phyloP scores from a whole-genome alignment of 164 flowering plant genomes.

The Vitis rupestris region DNA sequence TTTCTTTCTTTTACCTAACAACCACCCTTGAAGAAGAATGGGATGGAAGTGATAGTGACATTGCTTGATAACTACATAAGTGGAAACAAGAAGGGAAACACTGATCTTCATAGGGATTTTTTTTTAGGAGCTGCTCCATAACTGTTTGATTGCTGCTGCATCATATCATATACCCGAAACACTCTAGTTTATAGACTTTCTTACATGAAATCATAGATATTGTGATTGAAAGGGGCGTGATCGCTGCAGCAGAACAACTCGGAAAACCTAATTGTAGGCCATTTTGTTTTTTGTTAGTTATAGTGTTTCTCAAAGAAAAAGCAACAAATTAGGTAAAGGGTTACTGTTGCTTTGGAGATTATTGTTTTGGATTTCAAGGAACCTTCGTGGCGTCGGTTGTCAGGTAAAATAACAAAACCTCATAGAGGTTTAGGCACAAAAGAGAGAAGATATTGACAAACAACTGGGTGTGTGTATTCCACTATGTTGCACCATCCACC shows the following conservation, averaged over 20 bases:
- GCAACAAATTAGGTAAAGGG: conserved; percentile 29
- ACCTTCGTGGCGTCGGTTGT: conserved; percentile 3
- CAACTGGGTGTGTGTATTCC: background rate
- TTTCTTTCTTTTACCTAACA: background rate
- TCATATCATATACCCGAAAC: conserved; percentile 3
- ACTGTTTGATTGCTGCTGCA: conserved; percentile 3
- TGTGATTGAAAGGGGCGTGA: background rate
- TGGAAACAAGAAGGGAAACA: conserved; percentile 4
- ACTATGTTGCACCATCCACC: too few species aligned
- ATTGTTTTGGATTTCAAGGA: conserved; percentile 18
- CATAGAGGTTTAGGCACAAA: background rate
- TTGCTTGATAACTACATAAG: background rate
- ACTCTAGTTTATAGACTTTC: background rate
- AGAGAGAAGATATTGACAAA: background rate
- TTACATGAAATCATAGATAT: background rate
- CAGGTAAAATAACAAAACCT: conserved; percentile 4
- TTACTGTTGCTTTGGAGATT: conserved; percentile 23
- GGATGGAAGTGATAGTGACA: conserved; percentile 13
- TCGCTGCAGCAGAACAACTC: background rate
- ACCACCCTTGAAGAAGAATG: background rate
- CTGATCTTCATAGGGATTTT: background rate
- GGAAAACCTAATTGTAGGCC: background rate
- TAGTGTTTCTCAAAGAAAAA: conserved; percentile 14
- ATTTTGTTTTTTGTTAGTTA: background rate
- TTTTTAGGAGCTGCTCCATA: background rate